A percentile compares a stretch with the other conserved stretches of the same genome.
phyloP scores from a whole-genome alignment of 257 asterid species.

The Dorcoceras hygrometricum region DNA sequence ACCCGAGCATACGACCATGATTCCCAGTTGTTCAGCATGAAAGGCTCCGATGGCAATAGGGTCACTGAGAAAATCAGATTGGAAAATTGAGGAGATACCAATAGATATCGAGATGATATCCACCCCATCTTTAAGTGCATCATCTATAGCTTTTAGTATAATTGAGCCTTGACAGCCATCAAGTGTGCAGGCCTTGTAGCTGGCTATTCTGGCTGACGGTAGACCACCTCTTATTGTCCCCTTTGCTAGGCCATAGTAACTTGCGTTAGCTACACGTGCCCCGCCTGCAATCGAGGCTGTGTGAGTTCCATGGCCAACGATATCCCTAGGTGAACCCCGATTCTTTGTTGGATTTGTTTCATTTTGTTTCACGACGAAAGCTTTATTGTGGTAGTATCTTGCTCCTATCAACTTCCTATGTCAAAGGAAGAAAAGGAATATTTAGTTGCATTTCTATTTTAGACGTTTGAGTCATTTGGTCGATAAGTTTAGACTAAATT shows the following conservation, averaged over 20 bases:
- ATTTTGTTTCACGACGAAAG: conserved; percentile 13
- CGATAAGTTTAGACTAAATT: background rate
- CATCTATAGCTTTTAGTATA: conserved; percentile 65
- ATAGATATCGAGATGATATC: conserved; percentile 68
- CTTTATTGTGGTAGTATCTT: conserved; percentile 45
- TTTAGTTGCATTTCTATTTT: background rate
- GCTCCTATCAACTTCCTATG: conserved; percentile 71
- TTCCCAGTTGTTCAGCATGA: conserved; percentile 61
- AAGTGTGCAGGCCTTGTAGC: conserved; percentile 56
- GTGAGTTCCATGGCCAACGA: conserved; percentile 67
- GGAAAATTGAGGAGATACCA: conserved; percentile 43
- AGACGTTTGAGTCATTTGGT: background rate
- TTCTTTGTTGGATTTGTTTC: conserved; percentile 1
- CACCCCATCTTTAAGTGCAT: conserved; percentile 70
- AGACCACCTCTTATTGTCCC: conserved; percentile 69
- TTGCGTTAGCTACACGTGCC: conserved; percentile 40
- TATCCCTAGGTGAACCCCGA: conserved; percentile 57
- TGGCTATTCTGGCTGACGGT: conserved; percentile 63
- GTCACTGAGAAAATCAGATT: conserved; percentile 49
- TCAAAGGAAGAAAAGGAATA: background rate
- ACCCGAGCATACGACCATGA: conserved; percentile 60
- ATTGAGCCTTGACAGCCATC: conserved; percentile 51
- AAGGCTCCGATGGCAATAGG: conserved; percentile 78
- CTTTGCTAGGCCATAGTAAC: conserved; percentile 55
- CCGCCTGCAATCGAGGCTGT: conserved; percentile 73